These are phyloP conservation scores for Lactarius vividus DNA, from an alignment of 768 basidiomycete genomes.

Conservation along the genomic window DNA sequence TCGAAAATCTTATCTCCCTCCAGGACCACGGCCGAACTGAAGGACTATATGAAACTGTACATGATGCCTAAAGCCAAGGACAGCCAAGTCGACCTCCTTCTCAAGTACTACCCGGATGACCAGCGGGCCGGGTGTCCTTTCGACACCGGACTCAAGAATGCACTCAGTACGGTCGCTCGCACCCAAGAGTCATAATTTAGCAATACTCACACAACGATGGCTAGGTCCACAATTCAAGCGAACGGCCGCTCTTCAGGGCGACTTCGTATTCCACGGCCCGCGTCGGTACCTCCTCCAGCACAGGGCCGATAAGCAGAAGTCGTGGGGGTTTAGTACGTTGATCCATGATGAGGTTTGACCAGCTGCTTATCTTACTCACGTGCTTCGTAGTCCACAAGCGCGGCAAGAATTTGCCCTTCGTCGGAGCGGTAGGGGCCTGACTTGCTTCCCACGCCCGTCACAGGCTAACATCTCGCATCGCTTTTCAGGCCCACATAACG, in stretches of 20 bases:
- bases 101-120: no score
- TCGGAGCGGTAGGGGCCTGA: conserved; percentile 21
- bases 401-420: conserved; percentile 12
- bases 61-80: no score
- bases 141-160: conserved; percentile 24
- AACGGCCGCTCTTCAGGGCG: conserved; percentile 22
- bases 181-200: background rate
- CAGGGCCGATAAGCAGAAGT: conserved; percentile 19
- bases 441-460: no score
- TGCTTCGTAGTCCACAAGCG: conserved; percentile 22
- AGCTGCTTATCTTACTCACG: no score
- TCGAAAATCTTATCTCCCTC: background rate
- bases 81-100: no score
- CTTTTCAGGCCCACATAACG: conserved; percentile 8
- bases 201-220: background rate
- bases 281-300: conserved; percentile 21
- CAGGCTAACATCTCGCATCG: background rate
- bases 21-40: conserved; percentile 8
- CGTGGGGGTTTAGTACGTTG: conserved; percentile 24
- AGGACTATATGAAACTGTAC: no score
- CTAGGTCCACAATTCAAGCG: conserved; percentile 26
- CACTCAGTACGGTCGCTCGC: conserved; percentile 32
- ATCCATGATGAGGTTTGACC: no score
- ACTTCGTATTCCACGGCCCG: conserved; percentile 27
- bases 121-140: conserved; percentile 28